A percentile compares a stretch with the other conserved stretches of the same genome.
Evolutionary conservation across 2,329 filamentous ascomycete species (phyloP).

Genomic region (Talaromyces pinophilus): DNA sequence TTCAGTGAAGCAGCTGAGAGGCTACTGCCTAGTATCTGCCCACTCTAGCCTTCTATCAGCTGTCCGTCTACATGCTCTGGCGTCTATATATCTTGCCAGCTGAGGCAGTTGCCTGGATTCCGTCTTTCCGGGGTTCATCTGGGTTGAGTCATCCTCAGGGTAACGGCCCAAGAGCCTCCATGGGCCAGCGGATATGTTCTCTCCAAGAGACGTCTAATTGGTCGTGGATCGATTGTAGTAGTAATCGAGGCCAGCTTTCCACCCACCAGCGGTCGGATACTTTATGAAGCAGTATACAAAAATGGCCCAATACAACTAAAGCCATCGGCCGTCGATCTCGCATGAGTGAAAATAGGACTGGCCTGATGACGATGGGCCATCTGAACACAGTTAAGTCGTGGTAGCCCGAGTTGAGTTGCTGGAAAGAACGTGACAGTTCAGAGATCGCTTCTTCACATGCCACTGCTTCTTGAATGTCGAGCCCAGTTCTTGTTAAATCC

Average conservation of each 20-base stretch:
- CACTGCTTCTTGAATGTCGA: constrained; percentile 27
- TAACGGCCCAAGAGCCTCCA: constrained; percentile 28
- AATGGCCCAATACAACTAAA: constrained; percentile 65
- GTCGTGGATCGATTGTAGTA: constrained; percentile 61
- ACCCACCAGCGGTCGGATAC: constrained; percentile 68
- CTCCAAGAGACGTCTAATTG: constrained; percentile 28
- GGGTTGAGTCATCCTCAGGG: neutral
- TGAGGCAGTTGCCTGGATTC: neutral
- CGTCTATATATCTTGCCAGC: neutral
- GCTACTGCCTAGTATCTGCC: neutral
- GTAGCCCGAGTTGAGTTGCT: constrained; percentile 26
- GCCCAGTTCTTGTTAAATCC: constrained; percentile 25
- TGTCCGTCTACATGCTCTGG: neutral
- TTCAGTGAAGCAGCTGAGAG: neutral
- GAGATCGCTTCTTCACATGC: constrained; percentile 30
- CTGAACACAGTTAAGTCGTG: constrained; percentile 51
- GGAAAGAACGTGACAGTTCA: constrained; percentile 28
- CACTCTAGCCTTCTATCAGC: neutral
- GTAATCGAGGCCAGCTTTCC: constrained; percentile 64
- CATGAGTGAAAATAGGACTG: constrained; percentile 64
- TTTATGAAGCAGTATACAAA: constrained; percentile 64
- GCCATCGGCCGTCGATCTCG: constrained; percentile 62
- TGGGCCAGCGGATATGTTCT: constrained; percentile 30
- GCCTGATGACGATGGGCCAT: constrained; percentile 64
- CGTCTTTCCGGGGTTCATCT: neutral